Conservation (phyloP, 2,329 filamentous ascomycete species). For the Tricladium varicosporioides region DNA sequence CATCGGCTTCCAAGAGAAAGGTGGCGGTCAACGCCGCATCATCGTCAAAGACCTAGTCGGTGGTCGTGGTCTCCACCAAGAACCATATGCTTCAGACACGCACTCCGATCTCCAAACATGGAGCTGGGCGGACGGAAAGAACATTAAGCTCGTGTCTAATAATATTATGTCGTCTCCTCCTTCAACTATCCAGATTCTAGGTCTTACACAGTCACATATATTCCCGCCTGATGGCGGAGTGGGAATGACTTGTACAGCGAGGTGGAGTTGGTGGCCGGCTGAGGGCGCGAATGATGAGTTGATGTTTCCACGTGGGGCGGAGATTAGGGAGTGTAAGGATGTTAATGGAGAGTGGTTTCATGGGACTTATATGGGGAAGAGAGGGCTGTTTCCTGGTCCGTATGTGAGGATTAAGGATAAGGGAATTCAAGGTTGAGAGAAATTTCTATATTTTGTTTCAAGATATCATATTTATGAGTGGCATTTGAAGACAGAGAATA, state of each 20-base stretch:
- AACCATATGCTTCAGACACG: constrained; percentile 38
- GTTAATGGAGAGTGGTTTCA: constrained; percentile 90
- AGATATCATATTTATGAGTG: no score
- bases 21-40: constrained; percentile 64
- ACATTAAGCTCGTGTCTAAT: constrained; percentile 48
- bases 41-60: constrained; percentile 75
- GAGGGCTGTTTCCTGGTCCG: constrained; percentile 76
- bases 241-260: constrained; percentile 61
- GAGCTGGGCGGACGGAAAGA: constrained; percentile 46
- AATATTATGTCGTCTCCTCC: constrained; percentile 47
- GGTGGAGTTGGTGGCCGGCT: constrained; percentile 78
- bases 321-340: constrained; percentile 79
- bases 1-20: constrained; percentile 69
- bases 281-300: constrained; percentile 67
- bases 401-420: constrained; percentile 57
- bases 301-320: constrained; percentile 77
- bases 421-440: background rate
- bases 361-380: constrained; percentile 78
- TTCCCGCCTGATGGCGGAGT: constrained; percentile 77
- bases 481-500: no score
- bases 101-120: constrained; percentile 44
- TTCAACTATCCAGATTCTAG: constrained; percentile 18
- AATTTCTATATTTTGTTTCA: no score
- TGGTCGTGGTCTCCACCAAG: constrained; percentile 65
- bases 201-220: constrained; percentile 20